A percentile compares a stretch with the other conserved stretches of the same genome.
These are phyloP conservation scores for Penicillium vulpinum DNA, from an alignment of 2,329 filamentous ascomycete species.

Conservation along the genomic window DNA sequence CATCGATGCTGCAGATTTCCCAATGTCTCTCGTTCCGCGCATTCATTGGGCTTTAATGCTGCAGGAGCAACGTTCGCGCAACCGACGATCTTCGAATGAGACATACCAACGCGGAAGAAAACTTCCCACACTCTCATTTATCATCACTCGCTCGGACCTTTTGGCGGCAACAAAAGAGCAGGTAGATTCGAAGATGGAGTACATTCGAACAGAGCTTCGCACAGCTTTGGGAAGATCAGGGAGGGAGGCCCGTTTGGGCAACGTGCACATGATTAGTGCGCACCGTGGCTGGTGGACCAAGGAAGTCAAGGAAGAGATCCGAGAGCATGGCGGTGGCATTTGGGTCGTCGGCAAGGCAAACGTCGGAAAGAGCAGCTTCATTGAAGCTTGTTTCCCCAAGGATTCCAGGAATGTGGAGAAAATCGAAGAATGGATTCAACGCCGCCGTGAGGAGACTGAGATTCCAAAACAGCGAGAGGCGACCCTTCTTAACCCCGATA, in stretches of 20 bases:
- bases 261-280: slow-evolving; percentile 82
- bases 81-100: slow-evolving; percentile 69
- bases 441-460: slow-evolving; percentile 24
- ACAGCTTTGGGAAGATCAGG: slow-evolving; percentile 70
- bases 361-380: slow-evolving; percentile 92
- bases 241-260: slow-evolving; percentile 76
- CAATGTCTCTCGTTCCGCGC: slow-evolving; percentile 82
- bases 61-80: slow-evolving; percentile 73
- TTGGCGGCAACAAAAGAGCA: slow-evolving; percentile 80
- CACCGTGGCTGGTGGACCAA: slow-evolving; percentile 89
- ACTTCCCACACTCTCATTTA: slow-evolving; percentile 81
- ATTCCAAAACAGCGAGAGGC: slow-evolving; percentile 15
- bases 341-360: slow-evolving; percentile 99
- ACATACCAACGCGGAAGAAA: slow-evolving; percentile 67
- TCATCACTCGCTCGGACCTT: slow-evolving; percentile 86
- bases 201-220: slow-evolving; percentile 73
- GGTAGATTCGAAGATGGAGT: slow-evolving; percentile 84
- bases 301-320: slow-evolving; percentile 81
- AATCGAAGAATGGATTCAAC: slow-evolving; percentile 37
- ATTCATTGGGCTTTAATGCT: slow-evolving; percentile 70
- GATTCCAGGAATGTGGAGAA: slow-evolving; percentile 54
- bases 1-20: slow-evolving; percentile 93
- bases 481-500: slow-evolving; percentile 31
- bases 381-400: slow-evolving; percentile 82
- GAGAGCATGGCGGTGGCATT: slow-evolving; percentile 75